Evolutionary conservation across 2,329 filamentous ascomycete species (phyloP).

Genomic region (Trichoderma cornu-damae): DNA sequence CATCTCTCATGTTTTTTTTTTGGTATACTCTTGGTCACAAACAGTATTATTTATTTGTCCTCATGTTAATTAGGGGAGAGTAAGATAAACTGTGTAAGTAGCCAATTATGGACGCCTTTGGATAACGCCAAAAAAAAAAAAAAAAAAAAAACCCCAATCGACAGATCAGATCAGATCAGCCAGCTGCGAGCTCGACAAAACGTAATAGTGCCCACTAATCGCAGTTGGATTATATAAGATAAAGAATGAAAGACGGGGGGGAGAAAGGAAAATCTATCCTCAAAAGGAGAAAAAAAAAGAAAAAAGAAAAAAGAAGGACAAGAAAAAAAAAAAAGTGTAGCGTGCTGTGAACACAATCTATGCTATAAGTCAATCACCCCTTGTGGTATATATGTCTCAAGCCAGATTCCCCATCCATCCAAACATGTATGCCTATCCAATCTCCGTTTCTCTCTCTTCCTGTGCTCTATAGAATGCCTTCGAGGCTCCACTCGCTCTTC

Average conservation of each 20-base stretch:
- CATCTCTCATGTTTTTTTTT: background rate
- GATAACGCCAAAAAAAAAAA: background rate
- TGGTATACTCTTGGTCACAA: background rate
- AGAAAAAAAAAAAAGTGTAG: slow-evolving; percentile 2
- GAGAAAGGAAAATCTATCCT: too few relatives aligned
- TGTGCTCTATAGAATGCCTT: slow-evolving; percentile 37
- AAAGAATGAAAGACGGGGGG: background rate
- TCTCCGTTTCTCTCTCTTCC: background rate
- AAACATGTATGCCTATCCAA: background rate
- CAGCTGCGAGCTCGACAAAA: background rate
- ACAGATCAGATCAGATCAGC: background rate
- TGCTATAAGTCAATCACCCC: slow-evolving; percentile 11
- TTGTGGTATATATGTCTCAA: slow-evolving; percentile 16
- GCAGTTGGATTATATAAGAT: background rate
- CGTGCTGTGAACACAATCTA: slow-evolving; percentile 17
- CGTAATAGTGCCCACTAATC: background rate
- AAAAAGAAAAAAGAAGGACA: background rate
- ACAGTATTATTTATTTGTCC: background rate
- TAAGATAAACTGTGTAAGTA: background rate
- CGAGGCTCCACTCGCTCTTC: slow-evolving; percentile 48
- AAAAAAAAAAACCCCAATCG: background rate
- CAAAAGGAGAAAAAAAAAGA: background rate
- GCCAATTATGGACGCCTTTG: background rate
- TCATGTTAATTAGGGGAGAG: background rate
- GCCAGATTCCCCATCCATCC: background rate